Percentiles rank a stretch among this genome's conserved stretches.
These are phyloP conservation scores for Gleditsia sinensis DNA, from an alignment of 306 rosid species.

Conservation along the genomic window DNA sequence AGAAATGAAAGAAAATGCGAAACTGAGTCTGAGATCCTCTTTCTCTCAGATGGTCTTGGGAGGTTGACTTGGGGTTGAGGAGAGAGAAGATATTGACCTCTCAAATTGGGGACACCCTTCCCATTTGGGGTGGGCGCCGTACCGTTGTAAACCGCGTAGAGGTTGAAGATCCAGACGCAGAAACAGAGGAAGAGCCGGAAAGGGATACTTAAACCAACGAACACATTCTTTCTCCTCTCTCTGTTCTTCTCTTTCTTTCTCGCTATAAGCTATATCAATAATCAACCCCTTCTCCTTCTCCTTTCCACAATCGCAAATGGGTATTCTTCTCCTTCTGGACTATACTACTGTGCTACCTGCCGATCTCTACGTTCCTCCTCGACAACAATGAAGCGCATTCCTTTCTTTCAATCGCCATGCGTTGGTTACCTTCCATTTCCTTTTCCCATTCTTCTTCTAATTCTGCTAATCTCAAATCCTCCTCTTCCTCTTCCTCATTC, in stretches of 20 bases:
- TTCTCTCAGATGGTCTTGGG: neutral
- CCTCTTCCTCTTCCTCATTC: conserved; percentile 39
- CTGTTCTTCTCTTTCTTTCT: neutral
- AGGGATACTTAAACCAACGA: neutral
- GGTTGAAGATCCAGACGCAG: neutral
- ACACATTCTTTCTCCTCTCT: neutral
- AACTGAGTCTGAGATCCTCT: neutral
- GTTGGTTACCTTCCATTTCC: conserved; percentile 68
- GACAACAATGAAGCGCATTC: neutral
- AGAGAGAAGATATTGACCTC: neutral
- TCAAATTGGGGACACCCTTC: neutral
- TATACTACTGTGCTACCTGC: neutral
- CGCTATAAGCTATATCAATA: neutral
- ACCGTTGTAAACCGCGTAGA: conserved; percentile 12
- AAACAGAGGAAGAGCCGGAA: neutral
- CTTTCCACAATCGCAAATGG: neutral
- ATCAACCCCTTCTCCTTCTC: neutral
- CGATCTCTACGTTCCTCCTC: conserved; percentile 6
- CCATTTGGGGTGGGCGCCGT: neutral
- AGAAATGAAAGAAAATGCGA: neutral
- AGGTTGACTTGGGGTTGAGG: neutral
- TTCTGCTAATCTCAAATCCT: neutral
- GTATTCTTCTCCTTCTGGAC: conserved; percentile 14
- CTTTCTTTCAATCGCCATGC: conserved; percentile 48
- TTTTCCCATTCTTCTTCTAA: conserved; percentile 43